Evolutionary conservation across 257 asterid species (phyloP).

Genomic region (Penstemon newberryi): DNA sequence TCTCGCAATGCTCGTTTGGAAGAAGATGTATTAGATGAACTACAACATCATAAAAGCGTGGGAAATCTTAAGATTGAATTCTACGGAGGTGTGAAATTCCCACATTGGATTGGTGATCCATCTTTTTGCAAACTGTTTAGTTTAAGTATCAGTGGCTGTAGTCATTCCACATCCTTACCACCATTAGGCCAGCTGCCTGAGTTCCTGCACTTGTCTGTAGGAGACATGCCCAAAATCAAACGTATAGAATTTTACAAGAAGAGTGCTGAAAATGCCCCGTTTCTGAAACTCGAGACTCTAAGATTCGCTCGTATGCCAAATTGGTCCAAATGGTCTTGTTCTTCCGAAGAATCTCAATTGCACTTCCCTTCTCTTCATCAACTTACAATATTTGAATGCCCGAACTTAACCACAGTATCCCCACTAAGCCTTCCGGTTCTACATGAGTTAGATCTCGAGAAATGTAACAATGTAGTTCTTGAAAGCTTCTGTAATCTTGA

Average conservation of each 20-base stretch:
- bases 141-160: constrained; percentile 32
- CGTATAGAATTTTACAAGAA: constrained; percentile 31
- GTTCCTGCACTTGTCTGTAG: constrained; percentile 39
- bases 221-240: constrained; percentile 37
- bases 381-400: constrained; percentile 41
- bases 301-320: constrained; percentile 41
- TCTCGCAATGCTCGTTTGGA: constrained; percentile 21
- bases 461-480: constrained; percentile 33
- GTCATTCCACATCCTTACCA: constrained; percentile 38
- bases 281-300: constrained; percentile 44
- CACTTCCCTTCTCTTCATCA: constrained; percentile 36
- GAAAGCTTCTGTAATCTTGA: constrained; percentile 32
- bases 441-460: constrained; percentile 31
- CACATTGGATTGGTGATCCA: constrained; percentile 48
- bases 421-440: constrained; percentile 36
- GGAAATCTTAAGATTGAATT: constrained; percentile 34
- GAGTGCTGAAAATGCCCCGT: constrained; percentile 26
- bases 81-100: constrained; percentile 32
- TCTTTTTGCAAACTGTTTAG: constrained; percentile 28
- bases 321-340: constrained; percentile 41
- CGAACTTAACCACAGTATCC: constrained; percentile 33
- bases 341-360: background rate
- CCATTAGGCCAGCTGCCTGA: constrained; percentile 41
- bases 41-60: constrained; percentile 38
- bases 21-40: constrained; percentile 29